Evolutionary conservation across 805 yeast species (phyloP), one percentile per base, ranked within the genome.

Genomic region (Sugiyamaella chiloensis): DNA sequence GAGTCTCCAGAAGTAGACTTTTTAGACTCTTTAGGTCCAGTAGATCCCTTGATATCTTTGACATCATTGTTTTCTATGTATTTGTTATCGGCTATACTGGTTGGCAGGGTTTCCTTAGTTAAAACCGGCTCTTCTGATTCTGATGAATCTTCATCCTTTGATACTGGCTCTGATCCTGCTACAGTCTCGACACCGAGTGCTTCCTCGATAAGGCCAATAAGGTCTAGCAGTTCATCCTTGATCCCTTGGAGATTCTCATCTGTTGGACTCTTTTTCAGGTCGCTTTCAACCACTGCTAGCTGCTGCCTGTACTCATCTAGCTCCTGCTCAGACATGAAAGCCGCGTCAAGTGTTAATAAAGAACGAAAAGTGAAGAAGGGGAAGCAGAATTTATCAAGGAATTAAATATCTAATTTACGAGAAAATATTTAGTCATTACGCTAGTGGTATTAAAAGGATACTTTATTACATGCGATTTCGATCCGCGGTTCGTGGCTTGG

Each of bases 401-500:
- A n/a, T n/a, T n/a, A n/a, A n/a, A n/a, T n/a, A n/a, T n/a, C n/a
- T n/a, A n/a, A n/a, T n/a, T n/a, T n/a, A n/a, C n/a, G n/a, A n/a
- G n/a, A n/a, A n/a, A n/a, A n/a, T n/a, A n/a, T n/a, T n/a, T n/a
- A n/a, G n/a, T n/a, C n/a, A n/a, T n/a, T n/a, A n/a, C n/a, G n/a
- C n/a, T n/a, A n/a, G n/a, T n/a, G n/a, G n/a, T n/a, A n/a, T n/a
- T n/a, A n/a, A n/a, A n/a, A n/a, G n/a, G n/a, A n/a, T n/a, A n/a
- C n/a, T n/a, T n/a, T 26, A 30, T 29, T 42, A 46, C 60, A 59
- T 60, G 29, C 53, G 40, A 56, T 79, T 83, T 74, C 96, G 79
- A 71, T 86, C 91, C 34, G 97, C 96, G 37, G 99, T 90, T 70
- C 99, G 79, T 54, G 99, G 99, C 67, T 87, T 90, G 27, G 99